Evolutionary conservation across 768 basidiomycete genomes (phyloP).

Genomic region (Pleurotus giganteus): DNA sequence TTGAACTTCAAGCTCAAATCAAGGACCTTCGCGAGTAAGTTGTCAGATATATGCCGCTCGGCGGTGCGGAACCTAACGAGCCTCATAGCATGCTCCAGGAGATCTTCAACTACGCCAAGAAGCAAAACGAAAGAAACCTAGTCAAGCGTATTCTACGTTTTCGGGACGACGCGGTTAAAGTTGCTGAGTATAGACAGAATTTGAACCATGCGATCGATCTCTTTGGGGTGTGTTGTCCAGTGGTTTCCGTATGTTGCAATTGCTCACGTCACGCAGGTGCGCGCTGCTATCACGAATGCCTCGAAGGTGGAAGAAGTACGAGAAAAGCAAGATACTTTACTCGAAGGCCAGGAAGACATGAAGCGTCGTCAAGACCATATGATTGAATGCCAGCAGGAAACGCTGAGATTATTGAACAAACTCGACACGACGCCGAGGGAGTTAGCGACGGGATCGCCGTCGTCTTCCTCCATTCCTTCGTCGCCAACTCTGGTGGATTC

Average conservation of each 20-base stretch:
- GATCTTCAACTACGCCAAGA: not conserved
- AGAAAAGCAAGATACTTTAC: not conserved
- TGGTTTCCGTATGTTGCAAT: not conserved
- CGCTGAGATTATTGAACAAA: not conserved
- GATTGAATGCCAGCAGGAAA: not conserved
- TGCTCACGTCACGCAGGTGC: not conserved
- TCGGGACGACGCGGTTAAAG: not conserved
- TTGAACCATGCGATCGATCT: not conserved
- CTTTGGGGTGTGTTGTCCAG: not conserved
- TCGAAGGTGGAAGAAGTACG: not conserved
- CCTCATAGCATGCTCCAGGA: not conserved
- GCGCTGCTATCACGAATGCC: conserved; percentile 3
- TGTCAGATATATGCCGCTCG: not conserved
- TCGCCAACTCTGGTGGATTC: not conserved
- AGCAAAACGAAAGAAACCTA: not conserved
- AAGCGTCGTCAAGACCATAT: not conserved
- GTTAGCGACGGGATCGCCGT: not conserved
- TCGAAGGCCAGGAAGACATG: not conserved
- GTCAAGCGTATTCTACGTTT: not conserved
- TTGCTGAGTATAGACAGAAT: not conserved
- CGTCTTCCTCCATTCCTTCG: not conserved
- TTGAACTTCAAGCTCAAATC: not conserved
- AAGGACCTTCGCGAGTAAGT: not conserved
- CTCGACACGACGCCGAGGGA: not conserved
- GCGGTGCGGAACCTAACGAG: not conserved